These are phyloP conservation scores for Candida dajiaensis DNA, from an alignment of 805 yeast species.

Conservation along the genomic window DNA sequence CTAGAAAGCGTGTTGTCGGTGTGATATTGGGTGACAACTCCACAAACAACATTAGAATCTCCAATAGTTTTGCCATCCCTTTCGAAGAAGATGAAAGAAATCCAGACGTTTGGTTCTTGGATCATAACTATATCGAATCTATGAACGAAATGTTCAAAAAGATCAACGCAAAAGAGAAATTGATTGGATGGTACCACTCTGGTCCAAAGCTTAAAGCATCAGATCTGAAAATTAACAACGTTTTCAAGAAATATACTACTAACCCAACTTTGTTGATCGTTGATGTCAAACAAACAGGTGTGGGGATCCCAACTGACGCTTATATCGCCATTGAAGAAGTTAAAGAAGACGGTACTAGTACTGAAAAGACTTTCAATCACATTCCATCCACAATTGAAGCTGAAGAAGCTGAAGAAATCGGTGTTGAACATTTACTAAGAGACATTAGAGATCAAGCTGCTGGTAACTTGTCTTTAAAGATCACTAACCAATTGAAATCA, in stretches of 20 bases:
- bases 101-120: constrained; percentile 92
- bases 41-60: constrained; percentile 54
- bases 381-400: constrained; percentile 91
- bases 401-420: constrained; percentile 98
- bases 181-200: constrained; percentile 99
- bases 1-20: constrained; percentile 85
- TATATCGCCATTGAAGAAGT: constrained; percentile 92
- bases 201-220: constrained; percentile 89
- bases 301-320: constrained; percentile 91
- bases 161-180: constrained; percentile 92
- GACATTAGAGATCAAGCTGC: constrained; percentile 97
- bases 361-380: constrained; percentile 89
- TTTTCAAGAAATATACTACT: constrained; percentile 75
- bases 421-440: constrained; percentile 92
- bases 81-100: constrained; percentile 95
- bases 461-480: constrained; percentile 79
- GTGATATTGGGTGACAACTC: constrained; percentile 80
- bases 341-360: constrained; percentile 90
- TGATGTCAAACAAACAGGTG: constrained; percentile 75
- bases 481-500: constrained; percentile 86
- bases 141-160: constrained; percentile 98
- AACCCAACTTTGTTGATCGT: constrained; percentile 85
- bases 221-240: constrained; percentile 86
- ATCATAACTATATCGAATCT: constrained; percentile 90
- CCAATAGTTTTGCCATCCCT: constrained; percentile 95